These are phyloP conservation scores for Rhizopus microsporus DNA, from an alignment of 371 early-diverging fungal genomes.

Conservation along the genomic window DNA sequence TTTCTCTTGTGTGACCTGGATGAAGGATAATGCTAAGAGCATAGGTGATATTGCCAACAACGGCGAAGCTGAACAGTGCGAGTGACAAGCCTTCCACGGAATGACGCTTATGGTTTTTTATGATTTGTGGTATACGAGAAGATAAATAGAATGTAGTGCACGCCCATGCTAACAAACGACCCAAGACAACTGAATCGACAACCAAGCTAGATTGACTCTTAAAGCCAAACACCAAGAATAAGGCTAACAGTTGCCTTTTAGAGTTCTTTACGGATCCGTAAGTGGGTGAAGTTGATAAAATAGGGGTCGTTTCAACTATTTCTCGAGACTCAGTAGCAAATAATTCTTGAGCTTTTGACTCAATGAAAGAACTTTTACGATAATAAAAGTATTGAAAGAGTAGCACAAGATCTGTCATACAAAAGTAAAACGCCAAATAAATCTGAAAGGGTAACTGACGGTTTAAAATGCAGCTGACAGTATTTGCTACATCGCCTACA, in stretches of 20 bases:
- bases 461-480: constrained; percentile 72
- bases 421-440: constrained; percentile 21
- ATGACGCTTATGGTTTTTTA: constrained; percentile 56
- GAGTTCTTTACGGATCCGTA: background rate
- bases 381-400: constrained; percentile 29
- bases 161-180: constrained; percentile 60
- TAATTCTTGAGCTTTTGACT: background rate
- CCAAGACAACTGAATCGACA: constrained; percentile 27
- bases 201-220: background rate
- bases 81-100: constrained; percentile 67
- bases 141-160: constrained; percentile 65
- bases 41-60: constrained; percentile 68
- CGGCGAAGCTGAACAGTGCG: constrained; percentile 65
- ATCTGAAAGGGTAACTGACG: constrained; percentile 35
- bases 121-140: constrained; percentile 69
- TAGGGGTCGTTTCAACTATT: background rate
- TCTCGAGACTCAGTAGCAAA: background rate
- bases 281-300: background rate
- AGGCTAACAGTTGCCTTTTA: background rate
- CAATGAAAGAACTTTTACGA: constrained; percentile 2
- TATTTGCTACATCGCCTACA: constrained; percentile 67
- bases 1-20: constrained; percentile 37
- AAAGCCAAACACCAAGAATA: background rate
- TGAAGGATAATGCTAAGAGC: constrained; percentile 55
- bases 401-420: constrained; percentile 22